Evolutionary conservation across 148 eudicot genomes (phyloP), one percentile per base, ranked within the genome.

Genomic region (Vaccinium corymbosum): DNA sequence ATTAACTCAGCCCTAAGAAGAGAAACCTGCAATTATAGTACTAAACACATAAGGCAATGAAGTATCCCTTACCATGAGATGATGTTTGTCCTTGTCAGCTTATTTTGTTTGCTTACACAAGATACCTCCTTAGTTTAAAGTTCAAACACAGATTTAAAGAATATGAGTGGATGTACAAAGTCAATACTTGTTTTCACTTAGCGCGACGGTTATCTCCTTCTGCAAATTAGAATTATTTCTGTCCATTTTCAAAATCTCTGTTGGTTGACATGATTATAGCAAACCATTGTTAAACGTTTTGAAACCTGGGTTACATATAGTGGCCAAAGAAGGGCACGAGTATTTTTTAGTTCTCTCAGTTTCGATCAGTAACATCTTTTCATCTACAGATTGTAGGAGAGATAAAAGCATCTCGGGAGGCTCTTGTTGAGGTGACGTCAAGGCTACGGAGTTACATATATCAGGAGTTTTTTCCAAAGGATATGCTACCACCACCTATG

Each of bases 351-450:
- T 74, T 78, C 59, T 84, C 61, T 51, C 55, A 52, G 68, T 84
- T 82, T 59, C 86, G 49, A 89, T 64, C 22, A 76, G 83, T 38
- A 64, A 53, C 9, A 2, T 78, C 83, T 32, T 87, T 75, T 83
- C 84, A 50, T 71, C 68, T 91, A 84, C 89, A 97, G 99, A 97
- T 97, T 82, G 93, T 89, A 1, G 99, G 99, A 86, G 98, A 95
- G 89, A 95, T 97, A 82, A 95, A 91, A 88, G 93, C 94, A 79
- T 95, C 99, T 78, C 94, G 99, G 76, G 98, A 94, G 87, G 99
- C 99, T 80, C 89, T 97, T 64, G 85, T 97, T 81, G 98, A 97
- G 90, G 92, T 97, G 89, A 97, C 98, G 83, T 86, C 92, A 78
- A 92, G 94, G 87, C 85, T 95, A 61, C 89, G 98, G 79, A 93